Percentiles rank a stretch among this genome's conserved stretches.
These are phyloP conservation scores for Chaetomium tenue DNA, from an alignment of 495 filamentous ascomycete genomes.

Conservation along the genomic window DNA sequence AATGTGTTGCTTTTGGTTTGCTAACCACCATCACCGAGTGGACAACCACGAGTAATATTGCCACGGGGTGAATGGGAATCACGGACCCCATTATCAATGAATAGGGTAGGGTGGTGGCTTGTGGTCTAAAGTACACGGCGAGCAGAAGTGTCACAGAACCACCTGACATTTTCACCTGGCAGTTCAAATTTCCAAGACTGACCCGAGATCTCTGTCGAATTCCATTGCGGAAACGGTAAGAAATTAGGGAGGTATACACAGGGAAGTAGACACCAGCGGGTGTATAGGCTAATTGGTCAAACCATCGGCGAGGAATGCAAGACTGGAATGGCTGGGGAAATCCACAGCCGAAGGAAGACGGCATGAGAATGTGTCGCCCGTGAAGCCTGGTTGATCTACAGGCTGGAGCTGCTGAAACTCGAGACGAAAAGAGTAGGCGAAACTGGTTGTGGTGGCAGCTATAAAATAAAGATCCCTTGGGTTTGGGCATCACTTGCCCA, in stretches of 20 bases:
- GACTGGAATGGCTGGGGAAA: background rate
- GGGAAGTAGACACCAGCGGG: background rate
- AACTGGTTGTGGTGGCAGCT: no score
- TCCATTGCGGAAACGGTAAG: background rate
- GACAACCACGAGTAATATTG: no score
- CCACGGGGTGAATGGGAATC: no score
- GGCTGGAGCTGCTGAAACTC: constrained; percentile 16
- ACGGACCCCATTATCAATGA: no score
- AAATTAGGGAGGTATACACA: background rate
- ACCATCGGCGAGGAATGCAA: background rate
- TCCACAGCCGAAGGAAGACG: background rate
- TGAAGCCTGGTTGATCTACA: constrained; percentile 14
- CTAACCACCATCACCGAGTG: no score
- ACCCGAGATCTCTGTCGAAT: background rate
- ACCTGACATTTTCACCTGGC: no score
- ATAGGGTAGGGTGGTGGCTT: no score
- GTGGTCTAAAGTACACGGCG: no score
- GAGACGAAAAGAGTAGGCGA: background rate
- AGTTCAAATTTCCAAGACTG: no score
- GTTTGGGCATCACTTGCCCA: background rate
- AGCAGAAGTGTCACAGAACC: no score
- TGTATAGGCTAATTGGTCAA: constrained; percentile 12
- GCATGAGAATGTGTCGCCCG: constrained; percentile 9
- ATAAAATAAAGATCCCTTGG: constrained; percentile 6
- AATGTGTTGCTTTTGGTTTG: no score